Evolutionary conservation across 176 grass and related monocot species (phyloP).

Genomic region (Ensete ventricosum): DNA sequence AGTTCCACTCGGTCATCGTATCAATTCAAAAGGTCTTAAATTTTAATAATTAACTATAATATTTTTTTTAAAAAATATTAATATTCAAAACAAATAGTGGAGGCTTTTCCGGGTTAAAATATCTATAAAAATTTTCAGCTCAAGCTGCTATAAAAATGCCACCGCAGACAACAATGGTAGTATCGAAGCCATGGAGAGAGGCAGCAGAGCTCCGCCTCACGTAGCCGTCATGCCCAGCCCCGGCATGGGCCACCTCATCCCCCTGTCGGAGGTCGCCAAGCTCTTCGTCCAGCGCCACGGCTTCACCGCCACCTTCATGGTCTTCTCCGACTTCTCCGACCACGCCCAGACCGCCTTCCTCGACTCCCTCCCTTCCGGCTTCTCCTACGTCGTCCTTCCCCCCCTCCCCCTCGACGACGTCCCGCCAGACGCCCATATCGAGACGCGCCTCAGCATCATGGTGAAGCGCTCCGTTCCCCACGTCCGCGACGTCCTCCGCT

Average conservation of each 20-base stretch:
- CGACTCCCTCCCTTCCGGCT: background rate
- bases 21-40: too few relatives aligned
- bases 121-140: too few relatives aligned
- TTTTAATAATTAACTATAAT: too few relatives aligned
- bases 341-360: background rate
- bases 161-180: too few relatives aligned
- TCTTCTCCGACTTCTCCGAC: background rate
- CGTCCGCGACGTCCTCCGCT: slow-evolving; percentile 3
- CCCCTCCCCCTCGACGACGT: background rate
- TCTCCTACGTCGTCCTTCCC: background rate
- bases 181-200: background rate
- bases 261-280: background rate
- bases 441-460: slow-evolving; percentile 1
- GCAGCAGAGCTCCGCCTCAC: background rate
- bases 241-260: background rate
- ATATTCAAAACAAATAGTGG: too few relatives aligned
- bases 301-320: background rate
- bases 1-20: too few relatives aligned
- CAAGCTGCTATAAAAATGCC: too few relatives aligned
- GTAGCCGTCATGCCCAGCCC: background rate
- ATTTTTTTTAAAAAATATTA: too few relatives aligned
- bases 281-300: background rate
- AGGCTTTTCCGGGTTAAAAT: too few relatives aligned
- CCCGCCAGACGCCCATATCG: background rate
- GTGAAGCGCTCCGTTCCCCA: background rate